phyloP scores from a whole-genome alignment of 2,329 filamentous ascomycete species.

The Cytospora mali region DNA sequence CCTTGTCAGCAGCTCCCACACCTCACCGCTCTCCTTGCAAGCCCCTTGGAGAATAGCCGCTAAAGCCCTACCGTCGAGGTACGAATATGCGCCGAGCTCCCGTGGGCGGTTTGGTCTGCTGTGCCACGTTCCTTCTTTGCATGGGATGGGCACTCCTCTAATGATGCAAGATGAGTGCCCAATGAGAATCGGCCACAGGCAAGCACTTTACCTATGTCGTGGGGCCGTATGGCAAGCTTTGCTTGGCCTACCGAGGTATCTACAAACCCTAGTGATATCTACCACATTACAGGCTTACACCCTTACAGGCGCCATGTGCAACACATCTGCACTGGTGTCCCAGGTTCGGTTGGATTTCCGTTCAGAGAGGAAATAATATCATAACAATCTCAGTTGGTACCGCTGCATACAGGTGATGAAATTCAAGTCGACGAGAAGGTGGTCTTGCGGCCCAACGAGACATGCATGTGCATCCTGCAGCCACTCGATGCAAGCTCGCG shows the following conservation, averaged over 20 bases:
- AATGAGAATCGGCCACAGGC: not conserved
- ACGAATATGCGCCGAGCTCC: not conserved
- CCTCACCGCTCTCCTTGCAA: too few species aligned
- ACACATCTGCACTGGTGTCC: not conserved
- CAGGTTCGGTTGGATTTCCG: not conserved
- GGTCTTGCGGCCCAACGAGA: not conserved
- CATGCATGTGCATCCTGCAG: not conserved
- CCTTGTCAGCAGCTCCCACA: not conserved
- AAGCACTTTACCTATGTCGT: not conserved
- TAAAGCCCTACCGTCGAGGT: not conserved
- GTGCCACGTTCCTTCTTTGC: not conserved
- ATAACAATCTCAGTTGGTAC: not conserved
- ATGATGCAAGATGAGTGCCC: not conserved
- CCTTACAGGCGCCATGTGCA: not conserved
- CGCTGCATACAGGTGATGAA: not conserved
- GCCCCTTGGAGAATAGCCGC: not conserved
- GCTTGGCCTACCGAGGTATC: too few species aligned
- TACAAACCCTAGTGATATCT: not conserved
- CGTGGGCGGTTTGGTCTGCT: not conserved
- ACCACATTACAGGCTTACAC: not conserved
- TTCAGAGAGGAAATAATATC: not conserved
- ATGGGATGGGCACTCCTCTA: not conserved
- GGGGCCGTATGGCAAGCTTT: not conserved
- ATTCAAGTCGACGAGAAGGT: not conserved
- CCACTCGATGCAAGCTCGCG: not conserved